These are phyloP conservation scores for Xerocomus brunneocitrinus DNA, from an alignment of 768 basidiomycete genomes.

Conservation along the genomic window DNA sequence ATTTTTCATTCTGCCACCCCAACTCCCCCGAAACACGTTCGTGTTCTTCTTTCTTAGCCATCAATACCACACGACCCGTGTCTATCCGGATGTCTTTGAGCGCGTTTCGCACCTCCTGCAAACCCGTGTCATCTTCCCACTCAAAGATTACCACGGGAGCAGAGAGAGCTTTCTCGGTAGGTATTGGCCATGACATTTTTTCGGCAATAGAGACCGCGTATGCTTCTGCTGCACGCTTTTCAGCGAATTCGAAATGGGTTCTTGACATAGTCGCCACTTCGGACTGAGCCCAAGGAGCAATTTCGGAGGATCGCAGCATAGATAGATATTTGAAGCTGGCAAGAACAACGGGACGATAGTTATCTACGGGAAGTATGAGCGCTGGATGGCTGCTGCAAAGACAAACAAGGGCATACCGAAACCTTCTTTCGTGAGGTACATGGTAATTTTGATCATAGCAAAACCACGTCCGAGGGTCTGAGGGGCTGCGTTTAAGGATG, in stretches of 20 bases:
- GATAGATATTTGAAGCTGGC: slow-evolving; percentile 76
- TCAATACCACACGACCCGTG: slow-evolving; percentile 67
- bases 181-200: slow-evolving; percentile 74
- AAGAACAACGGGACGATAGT: slow-evolving; percentile 68
- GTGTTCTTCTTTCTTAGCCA: slow-evolving; percentile 67
- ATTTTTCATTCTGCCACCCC: slow-evolving; percentile 75
- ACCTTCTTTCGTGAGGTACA: slow-evolving; percentile 79
- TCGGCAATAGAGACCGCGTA: slow-evolving; percentile 77
- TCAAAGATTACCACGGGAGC: slow-evolving; percentile 69
- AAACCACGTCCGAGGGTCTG: slow-evolving; percentile 78
- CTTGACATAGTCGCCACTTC: slow-evolving; percentile 69
- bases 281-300: slow-evolving; percentile 65
- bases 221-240: slow-evolving; percentile 73
- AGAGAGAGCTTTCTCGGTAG: slow-evolving; percentile 68
- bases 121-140: slow-evolving; percentile 55
- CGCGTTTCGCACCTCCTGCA: slow-evolving; percentile 54
- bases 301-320: slow-evolving; percentile 56
- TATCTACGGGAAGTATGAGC: slow-evolving; percentile 36
- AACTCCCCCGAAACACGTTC: slow-evolving; percentile 47
- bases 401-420: slow-evolving; percentile 52
- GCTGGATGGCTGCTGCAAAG: neutral
- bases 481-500: slow-evolving; percentile 62
- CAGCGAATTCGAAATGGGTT: slow-evolving; percentile 81
- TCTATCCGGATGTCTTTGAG: slow-evolving; percentile 56
- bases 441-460: slow-evolving; percentile 81